These are phyloP conservation scores for Miscanthus lutarioriparius DNA, from an alignment of 176 grass and related monocot species.

Conservation along the genomic window DNA sequence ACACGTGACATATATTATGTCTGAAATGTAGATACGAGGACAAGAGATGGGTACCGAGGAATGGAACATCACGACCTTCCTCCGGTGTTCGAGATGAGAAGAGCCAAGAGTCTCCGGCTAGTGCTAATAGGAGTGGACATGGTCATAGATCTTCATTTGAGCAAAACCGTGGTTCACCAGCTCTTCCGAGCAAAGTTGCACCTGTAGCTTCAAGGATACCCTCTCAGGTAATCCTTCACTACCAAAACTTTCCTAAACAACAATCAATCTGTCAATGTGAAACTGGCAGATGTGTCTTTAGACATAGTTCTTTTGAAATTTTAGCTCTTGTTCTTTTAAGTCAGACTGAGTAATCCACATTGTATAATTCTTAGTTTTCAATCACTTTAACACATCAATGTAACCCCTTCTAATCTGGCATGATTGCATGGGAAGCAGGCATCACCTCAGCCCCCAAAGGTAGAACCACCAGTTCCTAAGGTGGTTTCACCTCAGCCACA, in stretches of 20 bases:
- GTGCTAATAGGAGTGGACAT: conserved; percentile 44
- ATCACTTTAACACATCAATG: neutral
- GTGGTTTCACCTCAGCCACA: conserved; percentile 52
- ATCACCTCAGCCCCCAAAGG: conserved; percentile 50
- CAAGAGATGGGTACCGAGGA: conserved; percentile 90
- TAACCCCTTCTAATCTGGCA: conserved; percentile 22
- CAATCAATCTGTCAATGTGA: neutral
- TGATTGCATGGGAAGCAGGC: conserved; percentile 50
- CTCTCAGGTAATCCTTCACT: conserved; percentile 48
- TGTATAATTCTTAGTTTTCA: conserved; percentile 3
- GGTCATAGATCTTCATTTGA: conserved; percentile 66
- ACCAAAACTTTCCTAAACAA: neutral
- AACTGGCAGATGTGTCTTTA: neutral
- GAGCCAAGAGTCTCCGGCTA: conserved; percentile 44
- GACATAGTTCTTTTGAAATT: neutral
- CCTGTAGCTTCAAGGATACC: conserved; percentile 56
- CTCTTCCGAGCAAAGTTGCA: conserved; percentile 47
- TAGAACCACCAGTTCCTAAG: conserved; percentile 58
- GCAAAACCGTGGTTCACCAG: conserved; percentile 46
- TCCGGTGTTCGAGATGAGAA: conserved; percentile 58
- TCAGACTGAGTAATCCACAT: conserved; percentile 4
- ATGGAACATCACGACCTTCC: conserved; percentile 52
- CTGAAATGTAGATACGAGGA: conserved; percentile 83
- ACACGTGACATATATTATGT: conserved; percentile 11
- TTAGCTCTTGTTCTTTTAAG: conserved; percentile 10